Conservation (phyloP, 2,329 filamentous ascomycete genomes). For the Nigrospora sphaerica region DNA sequence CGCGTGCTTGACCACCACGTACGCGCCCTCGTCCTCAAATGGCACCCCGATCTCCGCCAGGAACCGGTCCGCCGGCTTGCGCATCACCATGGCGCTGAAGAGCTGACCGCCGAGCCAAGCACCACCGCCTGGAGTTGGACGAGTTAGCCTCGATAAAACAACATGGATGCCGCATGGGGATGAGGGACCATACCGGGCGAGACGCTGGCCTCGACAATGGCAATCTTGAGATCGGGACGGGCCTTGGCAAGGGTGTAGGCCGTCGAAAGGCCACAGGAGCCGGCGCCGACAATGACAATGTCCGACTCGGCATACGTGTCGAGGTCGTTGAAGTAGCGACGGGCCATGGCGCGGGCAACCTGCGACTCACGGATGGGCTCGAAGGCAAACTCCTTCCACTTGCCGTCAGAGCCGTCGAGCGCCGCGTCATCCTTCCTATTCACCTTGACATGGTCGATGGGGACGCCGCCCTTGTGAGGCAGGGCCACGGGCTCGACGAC, state of each 20-base stretch:
- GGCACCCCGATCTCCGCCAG: conserved; percentile 73
- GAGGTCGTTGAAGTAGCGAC: conserved; percentile 86
- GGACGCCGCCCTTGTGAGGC: conserved; percentile 36
- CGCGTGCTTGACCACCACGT: conserved; percentile 90
- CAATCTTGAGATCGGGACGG: conserved; percentile 85
- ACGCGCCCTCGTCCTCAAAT: conserved; percentile 82
- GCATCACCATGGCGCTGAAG: conserved; percentile 93
- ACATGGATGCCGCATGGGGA: neutral
- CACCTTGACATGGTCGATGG: conserved; percentile 26
- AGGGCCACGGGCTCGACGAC: conserved; percentile 44
- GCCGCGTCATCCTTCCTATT: conserved; percentile 35
- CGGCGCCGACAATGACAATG: conserved; percentile 88
- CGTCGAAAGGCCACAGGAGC: conserved; percentile 77
- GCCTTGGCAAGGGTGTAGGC: conserved; percentile 79
- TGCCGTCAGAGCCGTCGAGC: conserved; percentile 60
- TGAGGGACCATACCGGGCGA: conserved; percentile 50
- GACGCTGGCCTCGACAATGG: conserved; percentile 82
- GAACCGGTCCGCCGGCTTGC: conserved; percentile 84
- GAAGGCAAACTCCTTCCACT: conserved; percentile 80
- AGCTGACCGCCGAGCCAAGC: conserved; percentile 93
- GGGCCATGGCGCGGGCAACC: conserved; percentile 88
- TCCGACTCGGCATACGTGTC: conserved; percentile 87
- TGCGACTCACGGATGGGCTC: conserved; percentile 84
- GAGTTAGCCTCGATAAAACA: conserved; percentile 12
- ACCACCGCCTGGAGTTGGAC: conserved; percentile 56